phyloP scores from a whole-genome alignment of 2,329 filamentous ascomycete species.

The Cryphonectria nitschkei region DNA sequence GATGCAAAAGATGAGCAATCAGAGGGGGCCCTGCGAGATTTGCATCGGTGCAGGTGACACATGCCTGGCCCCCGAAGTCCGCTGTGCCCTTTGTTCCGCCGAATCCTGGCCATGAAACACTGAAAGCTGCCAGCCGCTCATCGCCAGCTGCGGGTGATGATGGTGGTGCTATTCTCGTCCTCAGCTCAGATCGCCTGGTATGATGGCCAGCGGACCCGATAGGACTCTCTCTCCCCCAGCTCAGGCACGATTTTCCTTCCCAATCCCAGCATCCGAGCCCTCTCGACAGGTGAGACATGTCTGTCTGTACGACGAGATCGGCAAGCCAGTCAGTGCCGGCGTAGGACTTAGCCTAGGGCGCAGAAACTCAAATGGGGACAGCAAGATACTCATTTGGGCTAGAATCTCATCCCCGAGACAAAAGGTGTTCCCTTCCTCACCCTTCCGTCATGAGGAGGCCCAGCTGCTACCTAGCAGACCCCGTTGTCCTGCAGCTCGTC shows the following conservation, averaged over 20 bases:
- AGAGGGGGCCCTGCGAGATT: background rate
- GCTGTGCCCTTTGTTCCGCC: background rate
- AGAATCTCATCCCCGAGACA: slow-evolving; percentile 1
- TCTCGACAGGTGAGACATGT: background rate
- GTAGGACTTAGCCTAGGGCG: background rate
- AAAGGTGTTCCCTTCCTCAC: background rate
- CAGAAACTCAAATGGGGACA: background rate
- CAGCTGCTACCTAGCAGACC: background rate
- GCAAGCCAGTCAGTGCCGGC: background rate
- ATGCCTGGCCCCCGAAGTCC: slow-evolving; percentile 1
- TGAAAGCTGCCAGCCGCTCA: background rate
- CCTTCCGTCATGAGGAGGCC: background rate
- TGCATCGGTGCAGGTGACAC: background rate
- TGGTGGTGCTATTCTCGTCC: background rate
- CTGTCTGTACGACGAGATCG: background rate
- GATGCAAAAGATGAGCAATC: background rate
- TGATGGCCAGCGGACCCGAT: background rate
- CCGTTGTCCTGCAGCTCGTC: slow-evolving; percentile 2
- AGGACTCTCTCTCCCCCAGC: background rate
- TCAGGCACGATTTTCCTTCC: background rate
- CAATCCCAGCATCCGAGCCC: background rate
- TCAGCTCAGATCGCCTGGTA: slow-evolving; percentile 1
- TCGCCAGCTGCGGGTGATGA: background rate
- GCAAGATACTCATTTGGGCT: background rate
- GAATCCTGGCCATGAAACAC: background rate